Conservation (phyloP, 1,284 basidiomycete genomes). For the Pyrrhoderma lamaoense region DNA sequence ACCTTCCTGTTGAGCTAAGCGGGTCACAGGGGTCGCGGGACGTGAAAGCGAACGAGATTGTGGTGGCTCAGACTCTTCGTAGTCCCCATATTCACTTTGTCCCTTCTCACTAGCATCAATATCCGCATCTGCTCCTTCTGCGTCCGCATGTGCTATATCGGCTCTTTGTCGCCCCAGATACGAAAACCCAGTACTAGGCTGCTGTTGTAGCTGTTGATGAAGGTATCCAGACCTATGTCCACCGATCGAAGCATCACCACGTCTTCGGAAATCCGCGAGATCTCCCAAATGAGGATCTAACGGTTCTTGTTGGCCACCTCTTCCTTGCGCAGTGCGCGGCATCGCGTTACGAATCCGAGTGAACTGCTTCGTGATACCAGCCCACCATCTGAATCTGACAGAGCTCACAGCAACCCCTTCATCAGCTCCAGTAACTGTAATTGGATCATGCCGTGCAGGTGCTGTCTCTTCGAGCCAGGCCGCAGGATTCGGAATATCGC, state of each 20-base stretch:
- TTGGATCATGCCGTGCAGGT: slow-evolving; percentile 47
- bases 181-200: neutral
- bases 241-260: too few relatives aligned
- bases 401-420: slow-evolving; percentile 69
- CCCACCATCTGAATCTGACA: slow-evolving; percentile 44
- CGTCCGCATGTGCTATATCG: neutral
- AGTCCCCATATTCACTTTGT: neutral
- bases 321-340: neutral
- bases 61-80: neutral
- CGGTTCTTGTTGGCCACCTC: neutral
- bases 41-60: neutral
- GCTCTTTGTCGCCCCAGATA: neutral
- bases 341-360: neutral
- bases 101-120: neutral
- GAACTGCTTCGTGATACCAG: neutral
- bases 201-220: neutral
- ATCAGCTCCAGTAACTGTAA: slow-evolving; percentile 75
- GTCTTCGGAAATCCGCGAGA: too few relatives aligned
- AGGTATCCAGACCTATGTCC: too few relatives aligned
- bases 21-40: neutral
- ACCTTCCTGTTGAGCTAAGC: neutral
- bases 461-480: slow-evolving; percentile 80
- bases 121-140: neutral
- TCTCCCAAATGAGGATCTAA: too few relatives aligned
- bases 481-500: slow-evolving; percentile 62